A percentile compares a stretch with the other conserved stretches of the same genome.
Conservation (phyloP, 1,139 yeast species). For the Ogataea hybrid region DNA sequence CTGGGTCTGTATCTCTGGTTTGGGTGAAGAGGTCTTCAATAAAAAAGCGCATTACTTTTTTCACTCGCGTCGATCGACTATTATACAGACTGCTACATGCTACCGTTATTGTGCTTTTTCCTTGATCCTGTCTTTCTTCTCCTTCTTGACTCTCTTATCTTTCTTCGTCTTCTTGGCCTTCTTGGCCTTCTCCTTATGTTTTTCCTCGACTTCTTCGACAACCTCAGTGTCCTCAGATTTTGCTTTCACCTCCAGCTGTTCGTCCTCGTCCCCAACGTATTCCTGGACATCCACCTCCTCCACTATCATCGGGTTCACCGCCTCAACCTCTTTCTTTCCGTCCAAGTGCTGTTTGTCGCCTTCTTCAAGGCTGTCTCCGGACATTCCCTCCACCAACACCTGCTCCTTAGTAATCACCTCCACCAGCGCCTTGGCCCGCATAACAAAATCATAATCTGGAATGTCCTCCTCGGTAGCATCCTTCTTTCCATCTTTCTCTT, state of each 20-base stretch:
- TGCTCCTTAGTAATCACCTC: slow-evolving; percentile 39
- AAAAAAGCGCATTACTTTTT: slow-evolving; percentile 23
- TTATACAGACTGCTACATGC: background rate
- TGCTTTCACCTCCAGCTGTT: slow-evolving; percentile 27
- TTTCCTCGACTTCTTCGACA: slow-evolving; percentile 6
- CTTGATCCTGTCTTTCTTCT: slow-evolving; percentile 22
- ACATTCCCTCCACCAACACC: slow-evolving; percentile 39
- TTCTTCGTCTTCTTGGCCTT: slow-evolving; percentile 14
- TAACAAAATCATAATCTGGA: slow-evolving; percentile 39
- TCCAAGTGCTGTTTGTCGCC: background rate
- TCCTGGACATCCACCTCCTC: slow-evolving; percentile 44
- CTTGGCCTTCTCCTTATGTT: background rate
- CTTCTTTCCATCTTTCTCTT: slow-evolving; percentile 3
- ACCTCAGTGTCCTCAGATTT: slow-evolving; percentile 10
- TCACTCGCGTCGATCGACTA: slow-evolving; percentile 13
- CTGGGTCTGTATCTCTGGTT: slow-evolving; percentile 73
- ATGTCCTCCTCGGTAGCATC: slow-evolving; percentile 14
- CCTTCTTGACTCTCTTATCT: slow-evolving; percentile 26
- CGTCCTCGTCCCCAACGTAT: slow-evolving; percentile 29
- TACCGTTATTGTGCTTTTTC: background rate
- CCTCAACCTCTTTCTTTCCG: background rate
- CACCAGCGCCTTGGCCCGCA: slow-evolving; percentile 43
- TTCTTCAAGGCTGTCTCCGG: slow-evolving; percentile 2
- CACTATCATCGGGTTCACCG: slow-evolving; percentile 32
- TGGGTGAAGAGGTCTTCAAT: slow-evolving; percentile 42